Conservation (phyloP, 176 grass and related monocot species). For the Elymus sibiricus region DNA sequence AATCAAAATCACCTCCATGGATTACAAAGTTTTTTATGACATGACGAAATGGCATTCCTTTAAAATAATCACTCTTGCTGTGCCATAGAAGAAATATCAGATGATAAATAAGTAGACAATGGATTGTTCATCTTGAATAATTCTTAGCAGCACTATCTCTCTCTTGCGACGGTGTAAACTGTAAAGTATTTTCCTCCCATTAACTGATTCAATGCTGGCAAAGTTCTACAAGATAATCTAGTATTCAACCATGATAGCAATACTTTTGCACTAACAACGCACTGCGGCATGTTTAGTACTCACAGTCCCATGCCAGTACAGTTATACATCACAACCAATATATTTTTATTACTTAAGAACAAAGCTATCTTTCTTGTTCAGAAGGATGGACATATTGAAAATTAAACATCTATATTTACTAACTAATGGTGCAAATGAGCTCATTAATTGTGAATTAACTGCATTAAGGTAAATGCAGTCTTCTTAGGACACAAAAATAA, state of each 20-base stretch:
- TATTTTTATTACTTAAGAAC: neutral
- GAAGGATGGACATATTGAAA: neutral
- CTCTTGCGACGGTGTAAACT: neutral
- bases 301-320: neutral
- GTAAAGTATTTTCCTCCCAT: neutral
- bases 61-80: constrained; percentile 85
- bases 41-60: constrained; percentile 92
- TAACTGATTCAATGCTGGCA: neutral
- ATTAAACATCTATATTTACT: neutral
- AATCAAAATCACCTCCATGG: constrained; percentile 86
- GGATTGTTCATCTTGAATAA: constrained; percentile 2
- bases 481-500: neutral
- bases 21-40: constrained; percentile 94
- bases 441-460: neutral
- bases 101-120: neutral
- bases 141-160: neutral
- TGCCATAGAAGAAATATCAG: constrained; percentile 32
- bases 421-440: neutral
- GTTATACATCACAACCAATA: neutral
- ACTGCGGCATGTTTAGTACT: neutral
- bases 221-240: neutral
- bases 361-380: neutral
- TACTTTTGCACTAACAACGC: neutral
- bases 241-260: neutral
- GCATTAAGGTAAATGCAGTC: neutral